Evolutionary conservation across 139 green algal species (phyloP).

Genomic region (Tetraselmis chui): DNA sequence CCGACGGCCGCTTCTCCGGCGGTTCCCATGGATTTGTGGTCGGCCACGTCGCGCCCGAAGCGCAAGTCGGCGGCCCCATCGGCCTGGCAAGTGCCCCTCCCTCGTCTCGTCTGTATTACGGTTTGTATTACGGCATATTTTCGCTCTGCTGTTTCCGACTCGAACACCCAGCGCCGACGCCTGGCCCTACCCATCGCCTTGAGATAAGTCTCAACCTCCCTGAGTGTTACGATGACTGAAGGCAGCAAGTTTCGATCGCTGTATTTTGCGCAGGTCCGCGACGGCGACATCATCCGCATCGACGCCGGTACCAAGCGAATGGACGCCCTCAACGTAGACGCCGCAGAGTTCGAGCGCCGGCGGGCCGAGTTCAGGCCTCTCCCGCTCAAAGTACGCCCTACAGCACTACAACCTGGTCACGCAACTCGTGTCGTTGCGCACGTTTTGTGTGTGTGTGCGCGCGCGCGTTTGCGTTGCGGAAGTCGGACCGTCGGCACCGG

Average conservation of each 20-base stretch:
- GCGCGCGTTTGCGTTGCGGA: neutral
- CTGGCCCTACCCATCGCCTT: no score
- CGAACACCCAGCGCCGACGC: no score
- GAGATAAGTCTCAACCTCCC: no score
- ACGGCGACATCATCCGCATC: slow-evolving; percentile 89
- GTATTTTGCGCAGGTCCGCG: slow-evolving; percentile 41
- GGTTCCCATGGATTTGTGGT: slow-evolving; percentile 97
- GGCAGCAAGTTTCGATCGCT: no score
- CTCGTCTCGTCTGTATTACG: no score
- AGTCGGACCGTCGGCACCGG: no score
- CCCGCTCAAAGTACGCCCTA: slow-evolving; percentile 55
- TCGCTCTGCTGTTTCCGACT: no score
- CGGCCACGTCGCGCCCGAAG: slow-evolving; percentile 92
- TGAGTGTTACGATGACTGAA: no score
- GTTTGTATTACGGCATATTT: no score
- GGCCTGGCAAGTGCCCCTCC: slow-evolving; percentile 56
- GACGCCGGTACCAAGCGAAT: slow-evolving; percentile 74
- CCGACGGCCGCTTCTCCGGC: slow-evolving; percentile 93
- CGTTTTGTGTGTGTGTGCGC: neutral
- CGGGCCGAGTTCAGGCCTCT: slow-evolving; percentile 62
- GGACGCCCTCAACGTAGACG: slow-evolving; percentile 60
- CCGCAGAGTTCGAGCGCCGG: slow-evolving; percentile 63
- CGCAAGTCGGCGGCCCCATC: slow-evolving; percentile 83
- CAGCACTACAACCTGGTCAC: no score
- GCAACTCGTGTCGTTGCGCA: no score